phyloP scores from a whole-genome alignment of 106 monocot genomes.

The Allium fistulosum region DNA sequence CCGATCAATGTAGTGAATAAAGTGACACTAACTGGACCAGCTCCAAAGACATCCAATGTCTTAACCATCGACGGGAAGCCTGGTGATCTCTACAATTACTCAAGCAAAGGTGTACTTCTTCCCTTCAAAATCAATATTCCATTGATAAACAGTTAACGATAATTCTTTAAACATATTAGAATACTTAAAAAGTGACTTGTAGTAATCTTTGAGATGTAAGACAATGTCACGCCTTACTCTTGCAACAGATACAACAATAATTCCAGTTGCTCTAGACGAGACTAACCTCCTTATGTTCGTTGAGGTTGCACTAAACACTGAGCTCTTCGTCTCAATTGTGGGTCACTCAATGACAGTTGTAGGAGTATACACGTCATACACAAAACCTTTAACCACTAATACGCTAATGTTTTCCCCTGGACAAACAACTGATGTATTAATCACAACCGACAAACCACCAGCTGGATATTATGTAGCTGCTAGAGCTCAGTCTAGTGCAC shows the following conservation, averaged over 20 bases:
- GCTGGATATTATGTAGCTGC: slow-evolving; percentile 53
- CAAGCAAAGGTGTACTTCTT: slow-evolving; percentile 25
- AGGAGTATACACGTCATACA: slow-evolving; percentile 38
- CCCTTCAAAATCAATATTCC: not conserved
- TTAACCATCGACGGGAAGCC: slow-evolving; percentile 72
- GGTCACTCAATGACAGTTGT: slow-evolving; percentile 50
- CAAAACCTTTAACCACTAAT: slow-evolving; percentile 42
- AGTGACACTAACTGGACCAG: slow-evolving; percentile 20
- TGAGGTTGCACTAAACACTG: slow-evolving; percentile 44
- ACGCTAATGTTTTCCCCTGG: slow-evolving; percentile 40
- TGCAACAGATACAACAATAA: slow-evolving; percentile 22
- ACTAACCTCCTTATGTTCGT: slow-evolving; percentile 45
- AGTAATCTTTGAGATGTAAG: not conserved
- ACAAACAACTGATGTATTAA: slow-evolving; percentile 52
- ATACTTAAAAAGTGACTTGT: not conserved
- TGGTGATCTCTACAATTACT: slow-evolving; percentile 61
- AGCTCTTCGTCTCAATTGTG: slow-evolving; percentile 42
- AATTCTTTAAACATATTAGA: not conserved
- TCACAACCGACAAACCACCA: slow-evolving; percentile 24
- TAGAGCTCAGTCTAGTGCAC: slow-evolving; percentile 32
- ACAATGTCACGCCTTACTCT: not conserved
- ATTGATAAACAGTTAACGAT: not conserved
- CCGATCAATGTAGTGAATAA: slow-evolving; percentile 31
- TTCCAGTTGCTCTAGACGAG: slow-evolving; percentile 40
- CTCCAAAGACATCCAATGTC: slow-evolving; percentile 47